Conservation (phyloP, 2,329 filamentous ascomycete genomes). For the Pezicula rhizophila region DNA sequence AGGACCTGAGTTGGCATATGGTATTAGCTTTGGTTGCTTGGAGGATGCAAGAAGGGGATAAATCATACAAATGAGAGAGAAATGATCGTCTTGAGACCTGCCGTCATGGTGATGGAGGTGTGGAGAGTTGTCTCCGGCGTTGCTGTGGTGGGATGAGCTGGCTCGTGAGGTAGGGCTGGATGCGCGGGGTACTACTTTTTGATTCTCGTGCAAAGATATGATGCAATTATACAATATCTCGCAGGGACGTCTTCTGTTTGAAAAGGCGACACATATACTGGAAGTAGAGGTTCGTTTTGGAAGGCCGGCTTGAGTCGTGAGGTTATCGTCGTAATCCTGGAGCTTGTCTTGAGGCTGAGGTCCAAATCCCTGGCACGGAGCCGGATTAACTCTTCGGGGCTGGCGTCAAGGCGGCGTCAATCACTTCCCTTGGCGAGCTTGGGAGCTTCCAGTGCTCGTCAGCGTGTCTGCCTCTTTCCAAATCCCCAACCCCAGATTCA, state of each 20-base stretch:
- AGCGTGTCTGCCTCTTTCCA: slow-evolving; percentile 23
- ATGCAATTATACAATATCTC: too few species aligned
- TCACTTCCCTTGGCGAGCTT: not conserved
- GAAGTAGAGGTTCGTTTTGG: not conserved
- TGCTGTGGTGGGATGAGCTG: slow-evolving; percentile 1
- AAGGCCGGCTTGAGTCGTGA: not conserved
- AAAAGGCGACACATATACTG: too few species aligned
- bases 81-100: slow-evolving; percentile 98
- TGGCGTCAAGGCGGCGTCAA: too few species aligned
- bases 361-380: too few species aligned
- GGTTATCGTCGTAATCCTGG: not conserved
- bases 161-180: not conserved
- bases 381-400: too few species aligned
- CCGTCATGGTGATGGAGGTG: slow-evolving; percentile 46
- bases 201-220: too few species aligned
- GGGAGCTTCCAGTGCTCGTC: slow-evolving; percentile 15
- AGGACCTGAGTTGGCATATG: slow-evolving; percentile 57
- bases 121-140: slow-evolving; percentile 9
- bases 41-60: not conserved
- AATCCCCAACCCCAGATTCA: slow-evolving; percentile 2
- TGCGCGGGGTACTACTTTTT: not conserved
- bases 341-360: not conserved
- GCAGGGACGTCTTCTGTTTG: not conserved
- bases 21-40: slow-evolving; percentile 4
- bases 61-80: slow-evolving; percentile 83